Evolutionary conservation across 805 yeast genomes (phyloP).

Genomic region (Scheffersomyces lignosus): DNA sequence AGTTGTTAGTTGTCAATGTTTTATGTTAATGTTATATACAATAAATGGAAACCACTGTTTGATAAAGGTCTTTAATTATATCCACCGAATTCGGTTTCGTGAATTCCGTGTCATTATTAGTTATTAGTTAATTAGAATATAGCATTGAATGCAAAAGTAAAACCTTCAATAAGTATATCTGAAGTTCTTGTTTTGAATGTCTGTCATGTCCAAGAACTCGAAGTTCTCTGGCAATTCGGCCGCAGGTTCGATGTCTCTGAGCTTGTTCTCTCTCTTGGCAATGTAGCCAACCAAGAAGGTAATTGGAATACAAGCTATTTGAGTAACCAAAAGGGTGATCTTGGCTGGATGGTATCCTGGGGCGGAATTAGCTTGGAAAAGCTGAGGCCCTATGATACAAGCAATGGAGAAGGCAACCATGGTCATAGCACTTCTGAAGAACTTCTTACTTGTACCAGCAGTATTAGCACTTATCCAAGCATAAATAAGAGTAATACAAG

Average conservation of each 20-base stretch:
- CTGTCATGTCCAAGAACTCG: slow-evolving; percentile 59
- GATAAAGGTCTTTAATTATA: too few relatives aligned
- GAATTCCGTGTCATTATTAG: too few relatives aligned
- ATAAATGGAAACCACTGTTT: too few relatives aligned
- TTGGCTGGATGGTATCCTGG: slow-evolving; percentile 63
- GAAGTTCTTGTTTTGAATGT: slow-evolving; percentile 55
- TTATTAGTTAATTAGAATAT: too few relatives aligned
- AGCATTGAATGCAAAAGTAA: too few relatives aligned
- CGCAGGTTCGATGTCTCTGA: slow-evolving; percentile 44
- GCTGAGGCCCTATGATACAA: slow-evolving; percentile 66
- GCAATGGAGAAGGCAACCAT: slow-evolving; percentile 69
- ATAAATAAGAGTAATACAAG: slow-evolving; percentile 57
- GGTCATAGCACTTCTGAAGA: slow-evolving; percentile 56
- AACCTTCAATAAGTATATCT: slow-evolving; percentile 53
- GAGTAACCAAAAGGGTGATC: slow-evolving; percentile 52
- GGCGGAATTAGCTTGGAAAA: slow-evolving; percentile 53
- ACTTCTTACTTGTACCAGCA: slow-evolving; percentile 75
- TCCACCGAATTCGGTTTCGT: too few relatives aligned
- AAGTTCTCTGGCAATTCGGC: slow-evolving; percentile 29
- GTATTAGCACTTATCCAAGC: slow-evolving; percentile 65
- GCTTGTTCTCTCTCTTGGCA: slow-evolving; percentile 49
- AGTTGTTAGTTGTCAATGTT: too few relatives aligned
- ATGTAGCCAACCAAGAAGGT: slow-evolving; percentile 43
- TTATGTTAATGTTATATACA: too few relatives aligned
- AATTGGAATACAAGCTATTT: slow-evolving; percentile 45